These are phyloP conservation scores for Bolboschoenus planiculmis DNA, from an alignment of 176 grass and related monocot genomes.

Conservation along the genomic window DNA sequence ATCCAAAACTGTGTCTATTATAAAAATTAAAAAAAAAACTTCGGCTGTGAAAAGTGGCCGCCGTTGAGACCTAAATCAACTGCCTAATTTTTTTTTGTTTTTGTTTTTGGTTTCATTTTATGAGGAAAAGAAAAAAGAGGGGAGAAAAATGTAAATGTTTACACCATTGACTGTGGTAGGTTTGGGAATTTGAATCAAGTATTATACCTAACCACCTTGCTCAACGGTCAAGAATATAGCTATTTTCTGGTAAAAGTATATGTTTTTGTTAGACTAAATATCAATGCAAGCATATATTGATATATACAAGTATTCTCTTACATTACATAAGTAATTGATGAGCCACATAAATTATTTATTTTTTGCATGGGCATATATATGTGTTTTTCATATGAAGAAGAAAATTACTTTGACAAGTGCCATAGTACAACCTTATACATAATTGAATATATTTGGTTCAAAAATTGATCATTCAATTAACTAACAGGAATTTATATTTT, in stretches of 20 bases:
- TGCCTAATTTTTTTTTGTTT: background rate
- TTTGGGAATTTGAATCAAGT: background rate
- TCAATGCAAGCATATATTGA: background rate
- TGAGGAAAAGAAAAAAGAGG: background rate
- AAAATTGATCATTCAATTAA: background rate
- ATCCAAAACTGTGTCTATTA: background rate
- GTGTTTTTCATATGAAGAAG: background rate
- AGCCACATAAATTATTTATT: background rate
- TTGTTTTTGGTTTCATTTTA: background rate
- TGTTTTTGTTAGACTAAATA: background rate
- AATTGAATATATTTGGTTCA: background rate
- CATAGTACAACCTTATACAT: background rate
- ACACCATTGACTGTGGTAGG: conserved; percentile 9
- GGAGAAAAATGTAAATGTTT: background rate
- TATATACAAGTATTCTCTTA: background rate
- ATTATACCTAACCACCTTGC: background rate
- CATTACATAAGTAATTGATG: background rate
- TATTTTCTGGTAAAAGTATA: background rate
- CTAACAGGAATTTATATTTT: background rate
- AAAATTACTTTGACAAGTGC: background rate
- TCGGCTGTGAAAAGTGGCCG: background rate
- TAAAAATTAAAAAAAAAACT: no score
- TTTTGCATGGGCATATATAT: background rate
- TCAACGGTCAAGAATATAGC: background rate
- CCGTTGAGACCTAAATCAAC: background rate